These are phyloP conservation scores for Paramecium sexaurelia DNA, from an alignment of 73 alveolate genomes.

Conservation along the genomic window DNA sequence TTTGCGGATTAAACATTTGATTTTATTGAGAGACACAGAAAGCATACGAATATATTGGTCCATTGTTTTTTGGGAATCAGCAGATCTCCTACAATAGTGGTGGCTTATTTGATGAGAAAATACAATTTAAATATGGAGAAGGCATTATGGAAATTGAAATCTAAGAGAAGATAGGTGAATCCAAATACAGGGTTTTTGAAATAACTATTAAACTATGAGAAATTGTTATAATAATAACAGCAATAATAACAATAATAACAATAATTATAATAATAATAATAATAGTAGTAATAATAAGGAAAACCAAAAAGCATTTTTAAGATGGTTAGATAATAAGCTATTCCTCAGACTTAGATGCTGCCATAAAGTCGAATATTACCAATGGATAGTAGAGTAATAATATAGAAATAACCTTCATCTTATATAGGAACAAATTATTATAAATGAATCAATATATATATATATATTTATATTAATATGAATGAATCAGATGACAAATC, in stretches of 20 bases:
- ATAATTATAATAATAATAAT: background rate
- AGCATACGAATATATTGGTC: background rate
- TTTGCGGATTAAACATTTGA: background rate
- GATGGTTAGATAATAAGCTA: slow-evolving; percentile 17
- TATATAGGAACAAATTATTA: background rate
- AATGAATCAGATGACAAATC: background rate
- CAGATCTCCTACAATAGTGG: slow-evolving; percentile 14
- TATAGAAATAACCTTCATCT: background rate
- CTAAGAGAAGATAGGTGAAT: slow-evolving; percentile 31
- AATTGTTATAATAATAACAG: background rate
- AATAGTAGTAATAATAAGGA: background rate
- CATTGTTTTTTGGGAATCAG: slow-evolving; percentile 49
- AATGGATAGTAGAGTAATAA: background rate
- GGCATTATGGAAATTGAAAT: slow-evolving; percentile 39
- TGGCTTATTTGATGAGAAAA: slow-evolving; percentile 26
- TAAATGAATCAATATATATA: background rate
- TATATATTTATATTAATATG: background rate
- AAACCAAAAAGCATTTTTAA: background rate
- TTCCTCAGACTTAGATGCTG: background rate
- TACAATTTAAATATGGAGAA: slow-evolving; percentile 33
- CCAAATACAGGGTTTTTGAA: slow-evolving; percentile 53
- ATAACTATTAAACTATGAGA: slow-evolving; percentile 4
- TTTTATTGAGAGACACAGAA: slow-evolving; percentile 27
- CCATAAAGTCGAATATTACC: slow-evolving; percentile 12
- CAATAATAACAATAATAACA: background rate